Conservation (phyloP, 2,329 filamentous ascomycete species). For the Beauveria sp. region DNA sequence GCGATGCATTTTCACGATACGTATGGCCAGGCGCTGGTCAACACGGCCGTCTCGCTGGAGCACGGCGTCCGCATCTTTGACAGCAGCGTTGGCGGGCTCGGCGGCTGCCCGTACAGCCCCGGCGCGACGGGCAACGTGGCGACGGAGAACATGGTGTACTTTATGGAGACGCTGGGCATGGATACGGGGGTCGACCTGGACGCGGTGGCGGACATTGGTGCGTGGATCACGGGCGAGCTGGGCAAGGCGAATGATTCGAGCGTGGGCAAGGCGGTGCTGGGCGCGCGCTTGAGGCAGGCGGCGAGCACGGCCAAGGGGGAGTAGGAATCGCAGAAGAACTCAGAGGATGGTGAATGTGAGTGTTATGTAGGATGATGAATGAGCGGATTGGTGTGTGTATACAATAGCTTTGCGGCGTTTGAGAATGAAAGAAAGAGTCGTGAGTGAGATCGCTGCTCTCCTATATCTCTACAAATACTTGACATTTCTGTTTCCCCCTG, state of each 20-base stretch:
- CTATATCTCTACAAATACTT: no score
- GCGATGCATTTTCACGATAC: slow-evolving; percentile 88
- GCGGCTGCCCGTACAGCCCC: slow-evolving; percentile 78
- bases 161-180: slow-evolving; percentile 66
- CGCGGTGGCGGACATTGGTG: slow-evolving; percentile 58
- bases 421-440: neutral
- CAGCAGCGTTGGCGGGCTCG: slow-evolving; percentile 69
- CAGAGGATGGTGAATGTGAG: neutral
- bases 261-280: slow-evolving; percentile 58
- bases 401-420: neutral
- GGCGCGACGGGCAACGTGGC: slow-evolving; percentile 82
- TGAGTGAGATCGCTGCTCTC: neutral
- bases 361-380: neutral
- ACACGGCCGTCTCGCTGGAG: slow-evolving; percentile 68
- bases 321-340: neutral
- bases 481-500: no score
- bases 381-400: neutral
- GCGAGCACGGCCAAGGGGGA: slow-evolving; percentile 18
- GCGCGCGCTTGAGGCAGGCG: slow-evolving; percentile 32
- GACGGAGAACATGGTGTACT: slow-evolving; percentile 77
- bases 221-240: slow-evolving; percentile 62
- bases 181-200: slow-evolving; percentile 66
- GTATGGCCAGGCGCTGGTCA: slow-evolving; percentile 78
- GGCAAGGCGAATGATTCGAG: slow-evolving; percentile 56
- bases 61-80: slow-evolving; percentile 75